phyloP scores from a whole-genome alignment of 768 basidiomycete genomes.

The Tulasnella sp. region DNA sequence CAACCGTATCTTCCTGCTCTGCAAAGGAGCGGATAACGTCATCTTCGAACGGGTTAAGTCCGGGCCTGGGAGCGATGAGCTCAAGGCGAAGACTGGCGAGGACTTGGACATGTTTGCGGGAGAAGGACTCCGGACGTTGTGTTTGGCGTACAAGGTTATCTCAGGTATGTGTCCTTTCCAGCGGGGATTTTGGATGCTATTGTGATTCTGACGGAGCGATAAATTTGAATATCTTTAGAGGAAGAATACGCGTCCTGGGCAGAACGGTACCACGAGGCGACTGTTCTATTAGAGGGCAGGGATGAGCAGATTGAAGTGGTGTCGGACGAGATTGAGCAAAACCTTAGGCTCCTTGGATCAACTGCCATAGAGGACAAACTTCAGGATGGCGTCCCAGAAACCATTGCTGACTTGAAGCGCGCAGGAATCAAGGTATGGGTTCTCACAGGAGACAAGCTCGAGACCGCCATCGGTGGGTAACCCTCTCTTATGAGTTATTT shows the following conservation, averaged over 20 bases:
- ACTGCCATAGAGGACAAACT: constrained; percentile 96
- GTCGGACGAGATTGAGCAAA: constrained; percentile 70
- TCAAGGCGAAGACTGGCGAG: constrained; percentile 68
- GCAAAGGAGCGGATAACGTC: constrained; percentile 97
- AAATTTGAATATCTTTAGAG: constrained; percentile 35
- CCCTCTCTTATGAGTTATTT: no score
- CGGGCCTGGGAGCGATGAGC: constrained; percentile 46
- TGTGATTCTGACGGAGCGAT: background rate
- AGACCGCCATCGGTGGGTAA: constrained; percentile 78
- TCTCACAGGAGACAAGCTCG: constrained; percentile 95
- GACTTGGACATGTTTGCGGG: constrained; percentile 83
- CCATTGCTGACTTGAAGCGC: constrained; percentile 87
- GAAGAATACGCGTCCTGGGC: constrained; percentile 75
- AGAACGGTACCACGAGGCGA: constrained; percentile 68
- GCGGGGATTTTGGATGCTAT: background rate
- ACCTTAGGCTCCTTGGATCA: constrained; percentile 76
- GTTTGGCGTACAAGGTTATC: constrained; percentile 87
- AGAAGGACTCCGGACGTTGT: constrained; percentile 73
- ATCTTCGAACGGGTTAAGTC: constrained; percentile 81
- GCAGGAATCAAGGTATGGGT: constrained; percentile 99
- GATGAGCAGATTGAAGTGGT: constrained; percentile 70
- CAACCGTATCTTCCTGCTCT: constrained; percentile 54
- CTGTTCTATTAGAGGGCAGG: constrained; percentile 63
- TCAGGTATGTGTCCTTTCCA: no score
- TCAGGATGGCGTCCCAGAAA: constrained; percentile 97